Evolutionary conservation across 495 filamentous ascomycete species (phyloP).

Genomic region (Lophiotrema nucula): DNA sequence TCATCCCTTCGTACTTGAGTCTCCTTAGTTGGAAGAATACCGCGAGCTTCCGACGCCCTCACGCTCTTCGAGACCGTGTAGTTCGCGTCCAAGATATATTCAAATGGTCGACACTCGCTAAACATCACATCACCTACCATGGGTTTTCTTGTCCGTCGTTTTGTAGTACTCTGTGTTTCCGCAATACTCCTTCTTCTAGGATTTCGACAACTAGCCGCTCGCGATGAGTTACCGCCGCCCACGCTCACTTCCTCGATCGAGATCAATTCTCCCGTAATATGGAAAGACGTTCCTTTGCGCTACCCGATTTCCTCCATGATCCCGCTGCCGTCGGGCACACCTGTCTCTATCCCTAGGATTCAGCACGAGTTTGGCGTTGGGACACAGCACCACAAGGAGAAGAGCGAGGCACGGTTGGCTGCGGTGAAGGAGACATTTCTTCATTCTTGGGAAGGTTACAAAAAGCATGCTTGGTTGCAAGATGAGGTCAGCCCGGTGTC

Average conservation of each 20-base stretch:
- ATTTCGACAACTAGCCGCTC: conserved; percentile 9
- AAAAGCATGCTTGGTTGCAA: conserved; percentile 40
- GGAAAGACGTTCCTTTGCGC: conserved; percentile 39
- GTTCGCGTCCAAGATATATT: too few species aligned
- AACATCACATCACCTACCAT: conserved; percentile 4
- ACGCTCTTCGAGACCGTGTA: too few species aligned
- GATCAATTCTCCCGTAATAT: conserved; percentile 15
- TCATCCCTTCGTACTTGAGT: too few species aligned
- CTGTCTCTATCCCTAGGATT: conserved; percentile 68
- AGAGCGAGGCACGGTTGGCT: conserved; percentile 48
- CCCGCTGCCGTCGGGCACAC: conserved; percentile 65
- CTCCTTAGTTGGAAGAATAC: too few species aligned
- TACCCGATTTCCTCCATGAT: conserved; percentile 65
- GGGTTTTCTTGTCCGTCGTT: conserved; percentile 18
- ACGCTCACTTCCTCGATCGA: conserved; percentile 4
- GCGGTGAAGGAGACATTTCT: conserved; percentile 44
- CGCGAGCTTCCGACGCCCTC: too few species aligned
- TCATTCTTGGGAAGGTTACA: conserved; percentile 46
- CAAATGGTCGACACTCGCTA: too few species aligned
- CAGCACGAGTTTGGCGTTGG: conserved; percentile 71
- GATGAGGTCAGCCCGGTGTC: conserved; percentile 47
- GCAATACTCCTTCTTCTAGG: conserved; percentile 6
- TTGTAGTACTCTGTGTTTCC: conserved; percentile 17
- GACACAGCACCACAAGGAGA: conserved; percentile 41
- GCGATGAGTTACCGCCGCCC: conserved; percentile 9